A percentile compares a stretch with the other conserved stretches of the same genome.
Evolutionary conservation across 371 early-diverging fungal species (phyloP).

Genomic region (Apophysomyces sp.): DNA sequence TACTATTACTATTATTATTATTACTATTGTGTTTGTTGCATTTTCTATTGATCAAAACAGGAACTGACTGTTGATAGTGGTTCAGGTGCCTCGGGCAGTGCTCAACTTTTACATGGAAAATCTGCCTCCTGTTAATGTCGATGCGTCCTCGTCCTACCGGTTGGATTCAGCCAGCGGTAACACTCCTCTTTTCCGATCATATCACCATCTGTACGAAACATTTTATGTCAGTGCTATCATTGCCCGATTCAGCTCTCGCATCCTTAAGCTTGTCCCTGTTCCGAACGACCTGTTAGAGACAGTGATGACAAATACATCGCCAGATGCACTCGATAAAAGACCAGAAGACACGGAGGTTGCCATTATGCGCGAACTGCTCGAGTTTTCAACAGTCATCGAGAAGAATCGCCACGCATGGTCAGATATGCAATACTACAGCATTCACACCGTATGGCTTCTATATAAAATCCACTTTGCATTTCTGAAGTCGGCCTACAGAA

Average conservation of each 20-base stretch:
- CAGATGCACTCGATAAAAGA: neutral
- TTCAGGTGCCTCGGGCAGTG: slow-evolving; percentile 19
- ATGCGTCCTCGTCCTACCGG: slow-evolving; percentile 23
- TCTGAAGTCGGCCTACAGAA: slow-evolving; percentile 1
- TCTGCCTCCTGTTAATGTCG: slow-evolving; percentile 23
- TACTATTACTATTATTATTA: too few relatives aligned
- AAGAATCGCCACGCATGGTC: slow-evolving; percentile 41
- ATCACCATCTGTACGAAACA: slow-evolving; percentile 29
- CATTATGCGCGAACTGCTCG: slow-evolving; percentile 7
- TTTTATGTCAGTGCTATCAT: slow-evolving; percentile 28
- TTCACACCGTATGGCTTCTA: slow-evolving; percentile 19
- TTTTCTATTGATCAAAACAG: neutral
- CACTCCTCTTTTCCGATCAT: slow-evolving; percentile 15
- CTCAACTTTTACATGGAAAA: neutral
- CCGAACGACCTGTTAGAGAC: slow-evolving; percentile 22
- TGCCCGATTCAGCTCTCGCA: slow-evolving; percentile 12
- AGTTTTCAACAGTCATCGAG: slow-evolving; percentile 43
- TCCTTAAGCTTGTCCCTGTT: slow-evolving; percentile 23
- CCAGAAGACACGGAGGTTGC: slow-evolving; percentile 5
- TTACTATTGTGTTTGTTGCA: too few relatives aligned
- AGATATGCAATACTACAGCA: slow-evolving; percentile 16
- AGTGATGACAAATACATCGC: neutral
- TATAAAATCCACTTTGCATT: slow-evolving; percentile 28
- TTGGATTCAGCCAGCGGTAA: slow-evolving; percentile 27
- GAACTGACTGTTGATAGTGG: slow-evolving; percentile 18